Base-by-base conservation (phyloP, 768 basidiomycete genomes). In the Panaeolus papilionaceus region DNA sequence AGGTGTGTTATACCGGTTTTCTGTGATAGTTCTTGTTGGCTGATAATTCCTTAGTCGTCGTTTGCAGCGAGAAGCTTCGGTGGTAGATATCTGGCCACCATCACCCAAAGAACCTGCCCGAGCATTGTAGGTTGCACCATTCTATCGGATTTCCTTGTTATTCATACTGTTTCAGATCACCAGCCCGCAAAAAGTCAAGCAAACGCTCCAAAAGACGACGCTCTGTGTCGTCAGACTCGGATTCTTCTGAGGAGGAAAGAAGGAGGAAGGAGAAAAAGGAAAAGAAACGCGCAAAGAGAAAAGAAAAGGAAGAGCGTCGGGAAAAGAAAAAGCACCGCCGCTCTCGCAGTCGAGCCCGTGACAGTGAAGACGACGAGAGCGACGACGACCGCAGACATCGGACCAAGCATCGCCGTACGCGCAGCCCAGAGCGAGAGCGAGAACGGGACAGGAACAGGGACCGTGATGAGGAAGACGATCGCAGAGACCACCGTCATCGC, bases 41-140 rank as follows among this genome's bases (percentile, higher is more conserved):
- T 62, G 38, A 33, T 67, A 47, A 18, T 66, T n/a, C 40, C 51
- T 66, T 68, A 95, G 94, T 71, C 94, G 94, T 38, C 83, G 92
- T 65, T 74, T 82, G 61, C 89, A 94, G 75, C 83, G 94, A 61
- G 88, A 88, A 71, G 81, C 71, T 4, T 85, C 79, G 9, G 83
- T 82, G 5, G 76, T 88, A 1, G 84, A 85, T 71, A 83, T 94
- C n/a, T 96, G 94, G 94, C 94, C 94, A 1, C 78, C 88, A 3
- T 95, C 94, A 2, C 94, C 94, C 0, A 91, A 90, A 70, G 86
- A 83, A 10, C 88, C 88, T 65, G 79, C 85, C 42, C 86, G 92
- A 42, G 77, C 78, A 58, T 69, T 87, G 88, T 92, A 78, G 38
- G 89, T 81, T 2, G 18, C 28, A 51, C 6, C 23, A 45, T 67